Evolutionary conservation across 2,329 filamentous ascomycete genomes (phyloP).

Genomic region (Kalaharituber pfeilii): DNA sequence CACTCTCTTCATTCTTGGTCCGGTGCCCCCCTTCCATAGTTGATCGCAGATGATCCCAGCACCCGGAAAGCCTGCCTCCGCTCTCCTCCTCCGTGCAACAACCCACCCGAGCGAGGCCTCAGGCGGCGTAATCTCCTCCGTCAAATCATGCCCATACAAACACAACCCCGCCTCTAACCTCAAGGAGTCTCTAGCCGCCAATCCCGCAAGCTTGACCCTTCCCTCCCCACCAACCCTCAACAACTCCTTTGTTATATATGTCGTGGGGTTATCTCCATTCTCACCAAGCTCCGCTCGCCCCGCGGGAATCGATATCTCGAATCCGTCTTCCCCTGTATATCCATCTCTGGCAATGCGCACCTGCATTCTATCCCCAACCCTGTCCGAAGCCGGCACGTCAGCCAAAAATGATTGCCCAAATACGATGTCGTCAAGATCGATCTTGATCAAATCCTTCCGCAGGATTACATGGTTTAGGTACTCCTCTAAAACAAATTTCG

Average conservation of each 20-base stretch:
- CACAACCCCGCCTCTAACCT: conserved; percentile 96
- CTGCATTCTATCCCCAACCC: conserved; percentile 8
- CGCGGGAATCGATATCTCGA: conserved; percentile 90
- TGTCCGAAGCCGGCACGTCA: conserved; percentile 5
- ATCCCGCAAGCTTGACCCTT: conserved; percentile 62
- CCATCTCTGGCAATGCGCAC: conserved; percentile 72
- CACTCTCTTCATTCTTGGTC: conserved; percentile 29
- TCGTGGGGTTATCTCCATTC: too few relatives aligned
- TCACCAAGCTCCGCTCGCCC: too few relatives aligned
- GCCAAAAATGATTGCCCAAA: conserved; percentile 52
- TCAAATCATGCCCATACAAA: conserved; percentile 95
- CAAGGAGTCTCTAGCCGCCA: conserved; percentile 80
- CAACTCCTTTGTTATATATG: conserved; percentile 50
- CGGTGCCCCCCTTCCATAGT: background rate
- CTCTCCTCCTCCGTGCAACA: conserved; percentile 59
- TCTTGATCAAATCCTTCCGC: conserved; percentile 41
- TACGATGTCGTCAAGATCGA: conserved; percentile 49
- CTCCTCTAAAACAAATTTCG: conserved; percentile 49
- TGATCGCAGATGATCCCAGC: background rate
- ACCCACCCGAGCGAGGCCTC: conserved; percentile 59
- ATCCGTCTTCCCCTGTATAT: conserved; percentile 96
- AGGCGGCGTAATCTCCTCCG: conserved; percentile 56
- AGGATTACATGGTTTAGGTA: conserved; percentile 50
- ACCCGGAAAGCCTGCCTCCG: conserved; percentile 27
- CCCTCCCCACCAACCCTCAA: conserved; percentile 41